phyloP scores from a whole-genome alignment of 345 rosid genomes.

The Bruguiera parviflora region DNA sequence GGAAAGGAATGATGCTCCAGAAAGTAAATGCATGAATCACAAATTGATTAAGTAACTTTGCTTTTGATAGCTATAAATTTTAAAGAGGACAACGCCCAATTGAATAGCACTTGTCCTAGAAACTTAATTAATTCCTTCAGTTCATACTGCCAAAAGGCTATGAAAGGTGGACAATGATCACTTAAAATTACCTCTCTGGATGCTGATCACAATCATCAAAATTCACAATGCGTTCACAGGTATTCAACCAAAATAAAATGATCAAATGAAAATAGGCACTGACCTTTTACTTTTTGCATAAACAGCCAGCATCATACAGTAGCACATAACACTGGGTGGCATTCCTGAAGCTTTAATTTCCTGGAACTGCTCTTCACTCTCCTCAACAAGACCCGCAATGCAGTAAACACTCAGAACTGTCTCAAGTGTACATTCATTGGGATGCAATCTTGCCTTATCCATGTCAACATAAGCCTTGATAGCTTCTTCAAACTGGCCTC shows the following conservation, averaged over 20 bases:
- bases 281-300: constrained; percentile 79
- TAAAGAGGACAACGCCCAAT: background rate
- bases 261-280: constrained; percentile 22
- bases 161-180: background rate
- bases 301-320: constrained; percentile 93
- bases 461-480: constrained; percentile 77
- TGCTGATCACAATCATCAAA: background rate
- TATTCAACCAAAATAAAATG: constrained; percentile 6
- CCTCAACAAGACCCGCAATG: constrained; percentile 82
- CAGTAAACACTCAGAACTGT: constrained; percentile 80
- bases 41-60: background rate
- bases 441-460: constrained; percentile 80
- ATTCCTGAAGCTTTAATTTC: constrained; percentile 80
- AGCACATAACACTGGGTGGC: constrained; percentile 79
- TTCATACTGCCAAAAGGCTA: background rate
- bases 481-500: constrained; percentile 87
- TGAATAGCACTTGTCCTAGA: no score
- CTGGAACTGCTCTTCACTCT: constrained; percentile 85
- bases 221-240: background rate
- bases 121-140: background rate
- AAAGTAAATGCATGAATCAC: background rate
- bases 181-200: background rate
- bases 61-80: background rate
- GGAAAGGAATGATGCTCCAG: background rate
- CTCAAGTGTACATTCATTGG: constrained; percentile 88